Evolutionary conservation across 1,284 basidiomycete genomes (phyloP).

Genomic region (Termitomyces sp.): DNA sequence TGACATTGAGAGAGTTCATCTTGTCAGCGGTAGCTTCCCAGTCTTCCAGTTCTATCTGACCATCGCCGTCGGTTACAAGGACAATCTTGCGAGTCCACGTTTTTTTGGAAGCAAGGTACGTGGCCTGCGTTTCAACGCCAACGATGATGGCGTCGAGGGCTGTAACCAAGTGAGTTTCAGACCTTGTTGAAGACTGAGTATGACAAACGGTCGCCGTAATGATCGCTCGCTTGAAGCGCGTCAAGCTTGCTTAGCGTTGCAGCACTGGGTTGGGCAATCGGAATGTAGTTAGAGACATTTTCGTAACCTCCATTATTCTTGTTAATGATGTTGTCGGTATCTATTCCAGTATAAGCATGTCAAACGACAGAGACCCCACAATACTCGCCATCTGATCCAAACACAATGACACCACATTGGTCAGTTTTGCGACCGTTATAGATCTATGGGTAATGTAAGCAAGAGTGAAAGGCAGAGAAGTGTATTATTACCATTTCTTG

Average conservation of each 20-base stretch:
- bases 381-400: constrained; percentile 70
- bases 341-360: constrained; percentile 27
- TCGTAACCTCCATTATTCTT: constrained; percentile 66
- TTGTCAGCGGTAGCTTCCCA: constrained; percentile 71
- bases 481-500: constrained; percentile 73
- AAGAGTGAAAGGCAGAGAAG: neutral
- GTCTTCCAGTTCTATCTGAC: constrained; percentile 63
- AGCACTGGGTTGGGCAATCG: constrained; percentile 73
- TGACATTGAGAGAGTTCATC: constrained; percentile 56
- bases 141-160: constrained; percentile 87
- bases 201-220: constrained; percentile 66
- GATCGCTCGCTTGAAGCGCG: constrained; percentile 55
- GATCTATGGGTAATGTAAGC: constrained; percentile 42
- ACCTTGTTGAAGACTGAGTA: no score
- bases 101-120: constrained; percentile 57
- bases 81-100: constrained; percentile 81
- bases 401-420: constrained; percentile 80
- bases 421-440: constrained; percentile 89
- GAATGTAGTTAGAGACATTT: constrained; percentile 73
- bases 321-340: constrained; percentile 74
- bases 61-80: constrained; percentile 78
- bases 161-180: constrained; percentile 26
- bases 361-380: neutral
- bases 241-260: constrained; percentile 72
- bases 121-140: constrained; percentile 71